phyloP scores from a whole-genome alignment of 371 early-diverging fungal species.

The Globomyces sp. region DNA sequence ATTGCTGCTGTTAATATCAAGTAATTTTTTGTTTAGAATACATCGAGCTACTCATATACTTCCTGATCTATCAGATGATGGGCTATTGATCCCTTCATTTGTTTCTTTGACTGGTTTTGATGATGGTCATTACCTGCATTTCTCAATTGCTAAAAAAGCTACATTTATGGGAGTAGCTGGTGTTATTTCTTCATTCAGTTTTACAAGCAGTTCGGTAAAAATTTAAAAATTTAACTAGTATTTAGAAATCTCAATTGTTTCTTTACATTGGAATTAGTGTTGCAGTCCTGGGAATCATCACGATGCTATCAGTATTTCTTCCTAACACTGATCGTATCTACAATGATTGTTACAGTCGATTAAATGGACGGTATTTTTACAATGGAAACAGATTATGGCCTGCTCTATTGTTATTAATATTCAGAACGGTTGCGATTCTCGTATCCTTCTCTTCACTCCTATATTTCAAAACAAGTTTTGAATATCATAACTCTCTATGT shows the following conservation, averaged over 20 bases:
- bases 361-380: not conserved
- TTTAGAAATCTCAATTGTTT: not conserved
- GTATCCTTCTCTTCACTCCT: not conserved
- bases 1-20: not conserved
- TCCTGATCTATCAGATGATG: not conserved
- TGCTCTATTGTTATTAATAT: not conserved
- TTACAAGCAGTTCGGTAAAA: not conserved
- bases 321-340: not conserved
- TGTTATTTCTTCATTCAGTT: not conserved
- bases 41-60: not conserved
- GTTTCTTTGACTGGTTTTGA: not conserved
- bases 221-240: not conserved
- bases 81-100: not conserved
- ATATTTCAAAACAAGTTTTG: not conserved
- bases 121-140: not conserved
- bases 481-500: not conserved
- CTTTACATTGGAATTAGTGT: not conserved
- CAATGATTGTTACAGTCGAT: not conserved
- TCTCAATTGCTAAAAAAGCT: slow-evolving; percentile 3
- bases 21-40: not conserved
- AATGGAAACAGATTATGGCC: slow-evolving; percentile 6
- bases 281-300: not conserved
- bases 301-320: not conserved
- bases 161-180: not conserved
- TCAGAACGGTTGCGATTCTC: not conserved